Evolutionary conservation across 768 basidiomycete species (phyloP), one percentile per base, ranked within the genome.

Genomic region (Suillus brevipes): DNA sequence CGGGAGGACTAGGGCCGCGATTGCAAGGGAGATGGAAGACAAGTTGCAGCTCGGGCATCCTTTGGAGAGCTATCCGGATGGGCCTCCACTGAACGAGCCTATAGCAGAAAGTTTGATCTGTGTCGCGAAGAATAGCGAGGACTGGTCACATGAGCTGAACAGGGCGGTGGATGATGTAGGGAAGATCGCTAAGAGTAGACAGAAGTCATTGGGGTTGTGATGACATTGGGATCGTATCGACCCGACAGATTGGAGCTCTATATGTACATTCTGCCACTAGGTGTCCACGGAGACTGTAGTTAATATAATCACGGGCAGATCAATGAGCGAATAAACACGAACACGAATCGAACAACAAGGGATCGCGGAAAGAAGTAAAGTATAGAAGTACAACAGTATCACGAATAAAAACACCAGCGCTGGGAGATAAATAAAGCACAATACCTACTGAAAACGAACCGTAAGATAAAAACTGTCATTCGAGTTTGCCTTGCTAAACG

Each of bases 11-110:
- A 81, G 94, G 45, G 83, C 83, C 40, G 83, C 75, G 55, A 89
- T 97, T 69, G 88, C 86, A 45, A 82, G 86, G 68, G 93, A 95
- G 79, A 90, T 97, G 84, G 92, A 95, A 75, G 81, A 80, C 64
- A 81, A 80, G 61, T 78, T 96, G 40, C 82, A 79, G 5, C 72
- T 87, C 16, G 72, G 77, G 58, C 86, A 84, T 73, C 85, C 85
- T 16, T 70, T 85, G 59, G 83, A 79, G 28, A 59, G 10, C 18
- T 40, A 28, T 38, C 75, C 83, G 10, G 60, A 72, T 38, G 40
- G 71, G 57, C 76, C 74, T 12, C 73, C 78, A 3, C 25, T 59
- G 38, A 59, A 59, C 12, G 72, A 82, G 52, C 84, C 84, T 0
- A 64, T 68, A 1, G 64, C 84, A 18, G 77, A 75, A 10, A 76